A percentile compares a stretch with the other conserved stretches of the same genome.
Evolutionary conservation across 1,284 basidiomycete genomes (phyloP).

Genomic region (Tremellales sp.): DNA sequence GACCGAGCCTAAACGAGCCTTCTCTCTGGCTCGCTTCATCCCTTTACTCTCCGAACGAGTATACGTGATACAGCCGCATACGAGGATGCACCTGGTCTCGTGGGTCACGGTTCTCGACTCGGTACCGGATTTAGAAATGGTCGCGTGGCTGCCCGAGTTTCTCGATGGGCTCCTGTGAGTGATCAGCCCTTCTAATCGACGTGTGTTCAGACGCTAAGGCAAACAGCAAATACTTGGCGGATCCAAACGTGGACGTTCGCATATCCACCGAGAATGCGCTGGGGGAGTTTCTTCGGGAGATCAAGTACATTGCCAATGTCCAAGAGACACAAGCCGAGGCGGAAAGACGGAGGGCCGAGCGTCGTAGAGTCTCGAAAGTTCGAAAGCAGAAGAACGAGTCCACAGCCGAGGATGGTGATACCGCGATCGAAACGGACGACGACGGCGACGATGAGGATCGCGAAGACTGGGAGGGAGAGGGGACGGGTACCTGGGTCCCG

Average conservation of each 20-base stretch:
- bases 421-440: slow-evolving; percentile 21
- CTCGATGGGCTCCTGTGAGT: slow-evolving; percentile 86
- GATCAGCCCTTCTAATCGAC: background rate
- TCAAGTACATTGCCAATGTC: slow-evolving; percentile 74
- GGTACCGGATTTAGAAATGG: slow-evolving; percentile 91
- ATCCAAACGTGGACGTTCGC: slow-evolving; percentile 89
- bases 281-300: slow-evolving; percentile 89
- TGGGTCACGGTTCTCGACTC: slow-evolving; percentile 97
- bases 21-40: slow-evolving; percentile 91
- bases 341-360: slow-evolving; percentile 16
- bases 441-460: slow-evolving; percentile 44
- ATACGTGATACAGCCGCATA: slow-evolving; percentile 92
- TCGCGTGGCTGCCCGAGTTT: slow-evolving; percentile 91
- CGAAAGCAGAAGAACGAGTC: slow-evolving; percentile 39
- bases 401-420: slow-evolving; percentile 21
- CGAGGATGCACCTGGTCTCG: slow-evolving; percentile 89
- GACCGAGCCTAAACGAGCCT: slow-evolving; percentile 65
- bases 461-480: slow-evolving; percentile 42
- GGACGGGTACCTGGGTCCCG: slow-evolving; percentile 70
- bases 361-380: slow-evolving; percentile 26
- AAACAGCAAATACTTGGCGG: slow-evolving; percentile 86
- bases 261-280: slow-evolving; percentile 87
- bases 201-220: background rate
- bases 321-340: slow-evolving; percentile 51
- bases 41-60: slow-evolving; percentile 90